Conservation (phyloP, 208 protist genomes). For the Wallacemonas sp. region DNA sequence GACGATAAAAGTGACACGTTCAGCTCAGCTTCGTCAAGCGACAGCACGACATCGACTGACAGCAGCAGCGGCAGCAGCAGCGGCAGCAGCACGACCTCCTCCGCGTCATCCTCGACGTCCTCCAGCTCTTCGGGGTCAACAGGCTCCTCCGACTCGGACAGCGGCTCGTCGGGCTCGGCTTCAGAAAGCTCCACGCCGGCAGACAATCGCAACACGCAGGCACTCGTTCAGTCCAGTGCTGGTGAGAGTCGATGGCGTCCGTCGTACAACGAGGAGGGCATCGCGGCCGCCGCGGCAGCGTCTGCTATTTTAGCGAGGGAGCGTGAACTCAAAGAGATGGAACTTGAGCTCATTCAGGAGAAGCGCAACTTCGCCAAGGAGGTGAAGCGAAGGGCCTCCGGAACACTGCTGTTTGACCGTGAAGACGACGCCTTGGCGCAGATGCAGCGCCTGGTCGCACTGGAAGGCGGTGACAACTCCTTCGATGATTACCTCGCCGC, state of each 20-base stretch:
- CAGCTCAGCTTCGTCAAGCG: not conserved
- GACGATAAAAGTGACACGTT: not conserved
- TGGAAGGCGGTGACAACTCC: constrained; percentile 23
- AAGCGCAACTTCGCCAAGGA: constrained; percentile 57
- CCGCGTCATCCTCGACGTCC: no score
- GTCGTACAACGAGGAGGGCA: constrained; percentile 22
- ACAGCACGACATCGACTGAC: not conserved
- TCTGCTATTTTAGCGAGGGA: constrained; percentile 55
- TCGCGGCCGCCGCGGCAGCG: constrained; percentile 47
- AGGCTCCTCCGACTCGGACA: constrained; percentile 19
- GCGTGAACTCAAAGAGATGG: constrained; percentile 40
- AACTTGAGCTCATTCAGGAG: constrained; percentile 48
- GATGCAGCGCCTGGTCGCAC: constrained; percentile 41
- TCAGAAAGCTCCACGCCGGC: no score
- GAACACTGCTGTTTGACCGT: constrained; percentile 21
- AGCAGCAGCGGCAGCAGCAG: constrained; percentile 8
- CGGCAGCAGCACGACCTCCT: not conserved
- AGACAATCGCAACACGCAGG: not conserved
- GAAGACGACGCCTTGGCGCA: constrained; percentile 47
- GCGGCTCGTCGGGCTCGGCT: constrained; percentile 4
- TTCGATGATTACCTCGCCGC: constrained; percentile 39
- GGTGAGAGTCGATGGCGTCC: not conserved
- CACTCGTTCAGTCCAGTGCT: not conserved
- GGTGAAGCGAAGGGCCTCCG: constrained; percentile 36
- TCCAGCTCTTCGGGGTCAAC: no score